Evolutionary conservation across 768 basidiomycete genomes (phyloP).

Genomic region (Russula sp.): DNA sequence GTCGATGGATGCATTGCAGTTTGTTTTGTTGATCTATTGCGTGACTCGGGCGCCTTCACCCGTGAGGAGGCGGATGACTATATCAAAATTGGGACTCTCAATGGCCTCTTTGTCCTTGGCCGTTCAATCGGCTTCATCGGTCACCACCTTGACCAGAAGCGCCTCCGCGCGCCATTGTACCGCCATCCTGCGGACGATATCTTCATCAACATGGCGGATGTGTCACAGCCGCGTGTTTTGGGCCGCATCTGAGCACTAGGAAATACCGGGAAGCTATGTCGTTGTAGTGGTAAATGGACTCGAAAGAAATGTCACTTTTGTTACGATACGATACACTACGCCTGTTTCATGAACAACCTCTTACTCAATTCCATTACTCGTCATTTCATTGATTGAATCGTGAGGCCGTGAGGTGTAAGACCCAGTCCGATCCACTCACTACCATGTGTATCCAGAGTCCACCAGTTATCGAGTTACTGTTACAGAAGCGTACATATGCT

Average conservation of each 20-base stretch:
- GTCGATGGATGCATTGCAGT: constrained; percentile 95
- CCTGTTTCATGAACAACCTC: constrained; percentile 7
- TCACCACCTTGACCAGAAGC: constrained; percentile 94
- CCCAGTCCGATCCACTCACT: neutral
- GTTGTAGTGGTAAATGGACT: constrained; percentile 10
- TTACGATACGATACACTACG: constrained; percentile 9
- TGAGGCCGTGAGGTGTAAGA: neutral
- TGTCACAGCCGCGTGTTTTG: constrained; percentile 74
- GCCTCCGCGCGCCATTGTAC: constrained; percentile 87
- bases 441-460: neutral
- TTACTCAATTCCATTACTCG: neutral
- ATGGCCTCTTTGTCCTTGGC: constrained; percentile 95
- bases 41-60: constrained; percentile 90
- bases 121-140: constrained; percentile 98
- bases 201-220: constrained; percentile 89
- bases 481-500: neutral
- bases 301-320: neutral
- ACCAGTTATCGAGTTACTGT: neutral
- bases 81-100: constrained; percentile 93
- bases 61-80: constrained; percentile 96
- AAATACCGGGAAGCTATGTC: neutral
- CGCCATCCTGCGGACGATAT: constrained; percentile 93
- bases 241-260: constrained; percentile 31
- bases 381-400: neutral
- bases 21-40: constrained; percentile 91